These are phyloP conservation scores for Hypoxylon sp. DNA, from an alignment of 2,329 filamentous ascomycete genomes.

Conservation along the genomic window DNA sequence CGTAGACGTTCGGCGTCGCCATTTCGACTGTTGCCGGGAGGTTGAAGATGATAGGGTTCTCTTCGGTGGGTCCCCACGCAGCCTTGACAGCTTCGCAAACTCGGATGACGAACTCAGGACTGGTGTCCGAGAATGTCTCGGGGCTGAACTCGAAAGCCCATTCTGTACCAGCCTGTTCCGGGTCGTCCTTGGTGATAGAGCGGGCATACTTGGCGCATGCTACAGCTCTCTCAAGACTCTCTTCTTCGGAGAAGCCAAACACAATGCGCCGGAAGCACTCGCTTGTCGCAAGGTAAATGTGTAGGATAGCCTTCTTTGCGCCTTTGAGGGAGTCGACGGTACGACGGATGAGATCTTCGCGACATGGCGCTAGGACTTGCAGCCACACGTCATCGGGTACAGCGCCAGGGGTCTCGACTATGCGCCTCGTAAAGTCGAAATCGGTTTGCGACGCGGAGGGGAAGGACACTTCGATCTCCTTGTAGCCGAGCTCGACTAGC, in stretches of 20 bases:
- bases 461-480: conserved; percentile 97
- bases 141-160: conserved; percentile 90
- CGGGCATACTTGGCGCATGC: conserved; percentile 89
- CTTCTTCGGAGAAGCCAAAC: conserved; percentile 87
- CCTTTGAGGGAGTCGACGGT: conserved; percentile 92
- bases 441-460: conserved; percentile 95
- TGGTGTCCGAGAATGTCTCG: conserved; percentile 91
- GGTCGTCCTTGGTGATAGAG: conserved; percentile 88
- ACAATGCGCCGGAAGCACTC: conserved; percentile 95
- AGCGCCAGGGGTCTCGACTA: conserved; percentile 86
- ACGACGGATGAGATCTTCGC: conserved; percentile 88
- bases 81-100: conserved; percentile 94
- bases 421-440: conserved; percentile 91
- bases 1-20: conserved; percentile 94
- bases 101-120: conserved; percentile 84
- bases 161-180: conserved; percentile 68
- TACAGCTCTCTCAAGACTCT: conserved; percentile 85
- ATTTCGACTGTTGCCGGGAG: conserved; percentile 96
- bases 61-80: conserved; percentile 86
- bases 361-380: conserved; percentile 92
- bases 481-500: conserved; percentile 92
- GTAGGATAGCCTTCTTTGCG: conserved; percentile 92
- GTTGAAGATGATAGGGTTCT: conserved; percentile 95
- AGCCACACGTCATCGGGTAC: conserved; percentile 92
- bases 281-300: conserved; percentile 96